Percentiles rank a stretch among this genome's conserved stretches.
Evolutionary conservation across 2,329 filamentous ascomycete genomes (phyloP).

Genomic region (Colletotrichum liaoningense): DNA sequence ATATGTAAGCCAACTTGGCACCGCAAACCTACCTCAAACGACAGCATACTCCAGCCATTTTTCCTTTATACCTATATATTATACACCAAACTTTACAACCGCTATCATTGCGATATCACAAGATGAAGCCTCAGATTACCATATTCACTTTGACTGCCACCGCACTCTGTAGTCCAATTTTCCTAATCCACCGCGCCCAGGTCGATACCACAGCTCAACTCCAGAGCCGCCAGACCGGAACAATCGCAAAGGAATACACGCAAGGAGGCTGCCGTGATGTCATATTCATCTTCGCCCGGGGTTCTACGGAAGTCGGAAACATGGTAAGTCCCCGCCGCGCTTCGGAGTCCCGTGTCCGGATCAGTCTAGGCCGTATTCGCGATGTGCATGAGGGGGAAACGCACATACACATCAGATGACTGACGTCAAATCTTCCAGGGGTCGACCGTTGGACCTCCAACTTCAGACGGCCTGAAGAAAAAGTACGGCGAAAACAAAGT

Average conservation of each 20-base stretch:
- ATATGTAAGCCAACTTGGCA: too few species aligned
- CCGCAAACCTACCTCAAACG: too few species aligned
- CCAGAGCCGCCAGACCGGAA: background rate
- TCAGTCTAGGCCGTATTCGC: conserved; percentile 39
- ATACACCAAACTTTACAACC: too few species aligned
- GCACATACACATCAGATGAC: background rate
- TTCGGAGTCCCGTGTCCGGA: conserved; percentile 30
- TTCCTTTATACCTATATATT: too few species aligned
- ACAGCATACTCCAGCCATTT: too few species aligned
- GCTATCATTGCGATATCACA: too few species aligned
- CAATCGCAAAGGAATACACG: conserved; percentile 6
- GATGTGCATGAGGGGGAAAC: background rate
- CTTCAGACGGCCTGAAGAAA: conserved; percentile 34
- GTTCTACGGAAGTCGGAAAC: conserved; percentile 51
- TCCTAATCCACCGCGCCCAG: background rate
- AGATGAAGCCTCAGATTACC: conserved; percentile 1
- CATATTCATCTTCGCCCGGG: conserved; percentile 54
- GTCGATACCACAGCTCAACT: background rate
- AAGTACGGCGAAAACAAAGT: conserved; percentile 37
- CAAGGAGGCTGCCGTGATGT: conserved; percentile 35
- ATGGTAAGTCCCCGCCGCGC: conserved; percentile 42
- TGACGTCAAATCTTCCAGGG: conserved; percentile 28
- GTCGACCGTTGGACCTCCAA: conserved; percentile 32
- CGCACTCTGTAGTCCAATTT: background rate
- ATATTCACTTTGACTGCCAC: background rate